A percentile compares a stretch with the other conserved stretches of the same genome.
Conservation (phyloP, 1,284 basidiomycete genomes). For the Cryptococcus hybrid region DNA sequence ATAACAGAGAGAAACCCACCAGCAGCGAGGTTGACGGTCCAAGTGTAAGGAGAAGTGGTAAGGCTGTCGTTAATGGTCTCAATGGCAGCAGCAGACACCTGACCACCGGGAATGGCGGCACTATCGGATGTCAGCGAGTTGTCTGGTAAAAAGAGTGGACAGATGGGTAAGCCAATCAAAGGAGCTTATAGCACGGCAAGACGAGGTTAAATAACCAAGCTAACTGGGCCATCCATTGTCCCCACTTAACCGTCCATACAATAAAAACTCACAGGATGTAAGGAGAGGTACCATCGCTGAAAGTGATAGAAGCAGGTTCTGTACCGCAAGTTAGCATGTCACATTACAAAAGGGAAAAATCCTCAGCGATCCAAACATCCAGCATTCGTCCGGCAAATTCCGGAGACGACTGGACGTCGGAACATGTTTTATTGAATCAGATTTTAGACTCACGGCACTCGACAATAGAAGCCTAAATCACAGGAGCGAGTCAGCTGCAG, state of each 20-base stretch:
- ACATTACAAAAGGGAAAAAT: background rate
- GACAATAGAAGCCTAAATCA: constrained; percentile 29
- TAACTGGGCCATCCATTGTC: background rate
- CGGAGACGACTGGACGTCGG: background rate
- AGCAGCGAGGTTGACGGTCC: constrained; percentile 39
- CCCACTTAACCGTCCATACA: background rate
- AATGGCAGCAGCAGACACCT: constrained; percentile 31
- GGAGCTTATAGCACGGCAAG: background rate
- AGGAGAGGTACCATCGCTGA: constrained; percentile 33
- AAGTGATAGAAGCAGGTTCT: constrained; percentile 39
- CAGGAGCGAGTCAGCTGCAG: background rate
- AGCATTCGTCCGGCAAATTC: too few species aligned
- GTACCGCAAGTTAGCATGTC: background rate
- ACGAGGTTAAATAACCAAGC: background rate
- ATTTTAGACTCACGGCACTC: constrained; percentile 37
- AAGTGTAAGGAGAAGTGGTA: constrained; percentile 31
- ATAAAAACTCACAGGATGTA: constrained; percentile 43
- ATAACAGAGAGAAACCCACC: constrained; percentile 13
- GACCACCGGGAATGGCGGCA: constrained; percentile 40
- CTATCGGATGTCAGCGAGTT: constrained; percentile 18
- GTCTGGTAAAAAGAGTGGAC: background rate
- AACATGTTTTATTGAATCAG: background rate
- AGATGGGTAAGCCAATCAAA: background rate
- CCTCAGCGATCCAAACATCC: too few species aligned
- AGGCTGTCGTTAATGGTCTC: constrained; percentile 21